A percentile compares a stretch with the other conserved stretches of the same genome.
phyloP scores from a whole-genome alignment of 2,329 filamentous ascomycete genomes.

The Apiospora koreana region DNA sequence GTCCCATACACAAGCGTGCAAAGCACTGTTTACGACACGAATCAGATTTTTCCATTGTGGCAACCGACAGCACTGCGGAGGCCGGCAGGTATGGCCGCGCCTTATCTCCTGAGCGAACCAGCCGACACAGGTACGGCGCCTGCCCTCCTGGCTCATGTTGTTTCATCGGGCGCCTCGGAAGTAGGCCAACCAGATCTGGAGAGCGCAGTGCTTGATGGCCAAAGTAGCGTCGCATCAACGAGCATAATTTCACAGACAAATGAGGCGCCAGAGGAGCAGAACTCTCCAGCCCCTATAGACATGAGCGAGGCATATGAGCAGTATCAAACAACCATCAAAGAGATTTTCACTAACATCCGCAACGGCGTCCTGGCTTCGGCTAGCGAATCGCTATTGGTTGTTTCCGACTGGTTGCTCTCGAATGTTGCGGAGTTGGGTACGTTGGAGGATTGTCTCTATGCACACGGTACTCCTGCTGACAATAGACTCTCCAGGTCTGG shows the following conservation, averaged over 20 bases:
- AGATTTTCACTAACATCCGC: constrained; percentile 72
- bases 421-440: constrained; percentile 57
- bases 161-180: constrained; percentile 51
- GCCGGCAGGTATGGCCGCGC: constrained; percentile 61
- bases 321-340: constrained; percentile 62
- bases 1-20: constrained; percentile 64
- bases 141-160: constrained; percentile 50
- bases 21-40: constrained; percentile 72
- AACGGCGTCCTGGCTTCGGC: constrained; percentile 50
- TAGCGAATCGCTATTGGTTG: constrained; percentile 51
- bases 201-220: constrained; percentile 55
- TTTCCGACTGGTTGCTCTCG: constrained; percentile 55
- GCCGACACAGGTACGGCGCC: constrained; percentile 61
- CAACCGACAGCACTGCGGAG: constrained; percentile 69
- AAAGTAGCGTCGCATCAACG: constrained; percentile 48
- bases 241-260: constrained; percentile 44
- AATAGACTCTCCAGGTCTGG: constrained; percentile 63
- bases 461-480: background rate
- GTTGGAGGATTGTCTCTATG: constrained; percentile 24
- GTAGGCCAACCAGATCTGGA: constrained; percentile 67
- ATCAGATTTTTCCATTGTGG: constrained; percentile 73
- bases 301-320: constrained; percentile 69
- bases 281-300: constrained; percentile 13
- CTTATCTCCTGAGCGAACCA: constrained; percentile 63
- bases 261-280: constrained; percentile 40